Base-by-base conservation (phyloP, 2,329 filamentous ascomycete species). In the Rhynchosporium graminicola region DNA sequence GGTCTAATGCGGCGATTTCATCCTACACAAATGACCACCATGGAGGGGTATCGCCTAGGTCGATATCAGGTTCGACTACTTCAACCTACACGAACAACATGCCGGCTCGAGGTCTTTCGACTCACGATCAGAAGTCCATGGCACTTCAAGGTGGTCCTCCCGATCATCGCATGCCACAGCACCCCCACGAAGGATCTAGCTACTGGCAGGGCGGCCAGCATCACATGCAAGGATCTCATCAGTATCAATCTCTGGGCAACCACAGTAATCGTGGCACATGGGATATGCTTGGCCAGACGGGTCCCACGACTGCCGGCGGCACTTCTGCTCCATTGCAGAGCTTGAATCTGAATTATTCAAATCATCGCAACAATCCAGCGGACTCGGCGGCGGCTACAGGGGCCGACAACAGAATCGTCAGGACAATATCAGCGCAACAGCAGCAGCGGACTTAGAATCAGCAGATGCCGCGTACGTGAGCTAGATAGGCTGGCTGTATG, bases 221-320 rank as follows among this genome's bases (percentile, higher is more conserved):
- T 67, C 72, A 72, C 65, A 69, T 72, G 70, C 65, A 69, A 60
- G 57, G 46, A 8, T 59, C 66, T 42, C 68, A 69, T 52, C 63
- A 65, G n/a, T 69, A 69, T 55, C 68, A 69, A 45, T 64, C 67
- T 36, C 56, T 70, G 45, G 62, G 65, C 8, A 66, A 61, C 45
- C 63, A 64, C 46, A 66, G 63, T 57, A 60, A 52, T 60, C 69
- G 73, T 57, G 54, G 62, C 61, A 68, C 71, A 50, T 75, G 73
- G 72, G 73, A 74, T 60, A 72, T 74, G 62, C 74, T 73, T 67
- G 69, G 74, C 48, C 72, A 74, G n/a, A 63, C 66, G 54, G 68
- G 61, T 59, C 61, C 69, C 56, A 68, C 72, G 61, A 68, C 68
- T 66, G 63, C 71, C 67, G 67, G 61, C 62, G 67, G 67, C 62